These are phyloP conservation scores for Neostapfia colusana DNA, from an alignment of 176 grass and related monocot genomes.

Conservation along the genomic window DNA sequence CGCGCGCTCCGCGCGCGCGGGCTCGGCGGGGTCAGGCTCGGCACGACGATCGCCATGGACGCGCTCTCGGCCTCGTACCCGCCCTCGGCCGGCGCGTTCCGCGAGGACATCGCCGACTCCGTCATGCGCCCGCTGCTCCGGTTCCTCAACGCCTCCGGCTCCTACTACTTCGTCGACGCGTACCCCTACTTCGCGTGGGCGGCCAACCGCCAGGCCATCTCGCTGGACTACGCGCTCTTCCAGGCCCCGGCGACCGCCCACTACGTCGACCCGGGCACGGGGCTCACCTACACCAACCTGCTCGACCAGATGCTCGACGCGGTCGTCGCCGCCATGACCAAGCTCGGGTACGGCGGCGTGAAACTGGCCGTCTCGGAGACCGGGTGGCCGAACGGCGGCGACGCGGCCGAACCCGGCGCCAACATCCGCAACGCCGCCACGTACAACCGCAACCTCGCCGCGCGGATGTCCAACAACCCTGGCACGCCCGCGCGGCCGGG, in stretches of 20 bases:
- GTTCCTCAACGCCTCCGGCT: conserved; percentile 50
- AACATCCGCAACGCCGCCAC: conserved; percentile 52
- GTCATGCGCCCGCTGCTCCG: conserved; percentile 55
- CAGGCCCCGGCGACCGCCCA: conserved; percentile 22
- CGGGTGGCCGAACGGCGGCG: conserved; percentile 59
- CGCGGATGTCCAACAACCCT: conserved; percentile 30
- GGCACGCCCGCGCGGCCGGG: conserved; percentile 53
- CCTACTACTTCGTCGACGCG: conserved; percentile 61
- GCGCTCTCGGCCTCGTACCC: conserved; percentile 52
- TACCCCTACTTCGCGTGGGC: conserved; percentile 72
- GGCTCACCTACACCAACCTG: conserved; percentile 60
- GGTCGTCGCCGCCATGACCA: conserved; percentile 50
- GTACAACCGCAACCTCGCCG: conserved; percentile 63
- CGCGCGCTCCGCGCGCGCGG: conserved; percentile 21
- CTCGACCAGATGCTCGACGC: conserved; percentile 71
- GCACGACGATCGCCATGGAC: conserved; percentile 68
- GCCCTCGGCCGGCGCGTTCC: conserved; percentile 65
- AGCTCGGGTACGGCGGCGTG: conserved; percentile 49
- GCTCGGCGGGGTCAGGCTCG: conserved; percentile 50
- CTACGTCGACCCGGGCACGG: conserved; percentile 50
- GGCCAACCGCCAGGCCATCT: conserved; percentile 21
- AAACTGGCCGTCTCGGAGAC: conserved; percentile 59
- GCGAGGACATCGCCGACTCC: conserved; percentile 52
- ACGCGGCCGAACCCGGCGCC: conserved; percentile 39
- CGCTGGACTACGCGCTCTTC: conserved; percentile 65